A percentile compares a stretch with the other conserved stretches of the same genome.
These are phyloP conservation scores for Thamnidium elegans DNA, from an alignment of 192 early-diverging fungal genomes.

Conservation along the genomic window DNA sequence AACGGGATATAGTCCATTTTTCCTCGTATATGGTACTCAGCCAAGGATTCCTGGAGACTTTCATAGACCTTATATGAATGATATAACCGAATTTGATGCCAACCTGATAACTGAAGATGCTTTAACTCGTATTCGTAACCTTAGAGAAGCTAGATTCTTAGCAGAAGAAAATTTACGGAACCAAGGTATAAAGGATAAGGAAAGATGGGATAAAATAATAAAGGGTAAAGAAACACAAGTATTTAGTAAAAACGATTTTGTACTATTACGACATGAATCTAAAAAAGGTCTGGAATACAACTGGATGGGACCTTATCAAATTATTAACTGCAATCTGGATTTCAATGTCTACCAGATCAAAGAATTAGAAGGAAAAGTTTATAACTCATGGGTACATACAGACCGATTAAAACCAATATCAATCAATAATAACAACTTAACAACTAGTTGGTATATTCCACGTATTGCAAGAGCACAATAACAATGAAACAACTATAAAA, in stretches of 20 bases:
- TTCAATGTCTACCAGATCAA: constrained; percentile 5
- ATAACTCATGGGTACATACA: constrained; percentile 11
- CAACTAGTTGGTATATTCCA: constrained; percentile 1
- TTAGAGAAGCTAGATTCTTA: background rate
- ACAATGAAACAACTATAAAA: too few species aligned
- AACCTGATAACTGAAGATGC: background rate
- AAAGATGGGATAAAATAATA: constrained; percentile 10
- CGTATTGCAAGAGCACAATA: constrained; percentile 4
- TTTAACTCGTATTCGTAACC: background rate
- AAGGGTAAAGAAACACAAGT: background rate
- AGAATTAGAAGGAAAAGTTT: background rate
- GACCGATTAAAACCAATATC: background rate
- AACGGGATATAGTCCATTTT: constrained; percentile 5
- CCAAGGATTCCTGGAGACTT: background rate
- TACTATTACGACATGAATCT: background rate
- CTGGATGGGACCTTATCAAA: constrained; percentile 11
- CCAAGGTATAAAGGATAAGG: constrained; percentile 2
- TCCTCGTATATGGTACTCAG: constrained; percentile 6
- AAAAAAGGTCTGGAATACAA: constrained; percentile 12
- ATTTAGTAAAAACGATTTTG: constrained; percentile 7
- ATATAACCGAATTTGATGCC: background rate
- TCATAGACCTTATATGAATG: background rate
- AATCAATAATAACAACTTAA: background rate
- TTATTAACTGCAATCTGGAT: background rate
- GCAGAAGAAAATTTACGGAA: background rate